Conservation (phyloP, 176 grass and related monocot genomes). For the Puccinellia tenuiflora region DNA sequence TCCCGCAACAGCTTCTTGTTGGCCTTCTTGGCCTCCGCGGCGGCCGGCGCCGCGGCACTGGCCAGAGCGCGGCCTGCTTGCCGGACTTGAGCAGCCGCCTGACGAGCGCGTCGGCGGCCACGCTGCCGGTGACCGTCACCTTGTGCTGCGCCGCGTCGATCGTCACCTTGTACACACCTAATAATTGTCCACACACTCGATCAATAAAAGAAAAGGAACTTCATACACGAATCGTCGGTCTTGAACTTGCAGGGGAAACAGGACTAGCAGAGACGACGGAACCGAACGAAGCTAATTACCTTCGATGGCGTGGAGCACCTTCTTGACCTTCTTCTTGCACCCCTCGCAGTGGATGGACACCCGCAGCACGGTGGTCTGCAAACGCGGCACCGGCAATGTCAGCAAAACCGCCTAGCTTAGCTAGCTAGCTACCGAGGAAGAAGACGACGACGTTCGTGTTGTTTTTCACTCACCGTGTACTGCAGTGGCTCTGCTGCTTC, state of each 20-base stretch:
- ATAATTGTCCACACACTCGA: not conserved
- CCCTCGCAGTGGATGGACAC: conserved; percentile 95
- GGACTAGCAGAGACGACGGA: not conserved
- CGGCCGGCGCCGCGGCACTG: not conserved
- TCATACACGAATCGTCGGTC: not conserved
- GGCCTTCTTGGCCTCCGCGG: conserved; percentile 19
- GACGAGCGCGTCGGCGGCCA: conserved; percentile 41
- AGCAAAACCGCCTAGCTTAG: not conserved
- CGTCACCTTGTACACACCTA: conserved; percentile 62
- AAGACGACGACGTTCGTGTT: not conserved
- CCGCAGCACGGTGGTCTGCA: conserved; percentile 66
- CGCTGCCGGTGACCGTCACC: conserved; percentile 58
- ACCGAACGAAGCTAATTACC: conserved; percentile 25
- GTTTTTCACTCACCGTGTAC: conserved; percentile 38
- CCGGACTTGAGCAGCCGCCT: conserved; percentile 55
- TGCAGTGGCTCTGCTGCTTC: conserved; percentile 54
- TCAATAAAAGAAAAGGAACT: not conserved
- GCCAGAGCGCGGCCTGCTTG: conserved; percentile 72
- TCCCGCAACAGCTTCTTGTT: no score
- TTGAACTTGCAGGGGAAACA: not conserved
- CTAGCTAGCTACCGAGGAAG: not conserved
- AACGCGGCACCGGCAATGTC: not conserved
- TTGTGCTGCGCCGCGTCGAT: conserved; percentile 79
- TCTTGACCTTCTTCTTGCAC: conserved; percentile 95
- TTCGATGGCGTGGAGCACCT: conserved; percentile 54